Evolutionary conservation across 805 yeast species (phyloP).

Genomic region (Wickerhamomyces kurtzmanii): DNA sequence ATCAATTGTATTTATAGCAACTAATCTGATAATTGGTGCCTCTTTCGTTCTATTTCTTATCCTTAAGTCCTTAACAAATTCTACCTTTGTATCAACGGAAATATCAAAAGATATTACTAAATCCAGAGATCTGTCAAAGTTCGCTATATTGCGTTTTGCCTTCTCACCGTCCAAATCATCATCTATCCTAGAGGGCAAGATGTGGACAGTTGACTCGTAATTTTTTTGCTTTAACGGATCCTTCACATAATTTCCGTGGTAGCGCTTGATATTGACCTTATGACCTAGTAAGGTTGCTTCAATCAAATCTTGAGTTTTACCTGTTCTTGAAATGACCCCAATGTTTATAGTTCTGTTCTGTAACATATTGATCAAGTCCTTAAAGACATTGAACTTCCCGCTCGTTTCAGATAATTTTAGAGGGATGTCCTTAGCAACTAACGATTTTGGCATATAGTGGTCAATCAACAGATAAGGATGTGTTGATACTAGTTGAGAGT

Average conservation of each 20-base stretch:
- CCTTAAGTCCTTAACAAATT: conserved; percentile 22
- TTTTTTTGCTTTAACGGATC: conserved; percentile 30
- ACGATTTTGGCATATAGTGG: conserved; percentile 77
- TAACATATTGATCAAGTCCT: conserved; percentile 51
- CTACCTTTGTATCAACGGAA: conserved; percentile 33
- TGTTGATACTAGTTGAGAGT: conserved; percentile 71
- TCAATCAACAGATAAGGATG: conserved; percentile 84
- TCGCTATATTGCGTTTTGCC: conserved; percentile 11
- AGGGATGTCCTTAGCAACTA: conserved; percentile 64
- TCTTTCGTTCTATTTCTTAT: conserved; percentile 10
- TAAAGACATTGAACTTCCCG: conserved; percentile 73
- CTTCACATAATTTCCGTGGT: conserved; percentile 53
- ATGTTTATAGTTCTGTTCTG: conserved; percentile 37
- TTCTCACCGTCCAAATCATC: conserved; percentile 4
- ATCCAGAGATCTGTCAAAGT: conserved; percentile 31
- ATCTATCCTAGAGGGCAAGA: conserved; percentile 10
- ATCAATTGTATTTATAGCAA: conserved; percentile 75
- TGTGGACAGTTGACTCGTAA: conserved; percentile 10
- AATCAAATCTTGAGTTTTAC: conserved; percentile 56
- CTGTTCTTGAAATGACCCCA: conserved; percentile 65
- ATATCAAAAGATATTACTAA: conserved; percentile 56
- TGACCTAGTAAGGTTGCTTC: conserved; percentile 65
- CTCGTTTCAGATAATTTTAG: conserved; percentile 63
- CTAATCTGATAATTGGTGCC: conserved; percentile 57
- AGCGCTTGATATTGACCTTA: conserved; percentile 43